These are phyloP conservation scores for Debaryomyces psychrophilus DNA, from an alignment of 1,139 yeast species.

Conservation along the genomic window DNA sequence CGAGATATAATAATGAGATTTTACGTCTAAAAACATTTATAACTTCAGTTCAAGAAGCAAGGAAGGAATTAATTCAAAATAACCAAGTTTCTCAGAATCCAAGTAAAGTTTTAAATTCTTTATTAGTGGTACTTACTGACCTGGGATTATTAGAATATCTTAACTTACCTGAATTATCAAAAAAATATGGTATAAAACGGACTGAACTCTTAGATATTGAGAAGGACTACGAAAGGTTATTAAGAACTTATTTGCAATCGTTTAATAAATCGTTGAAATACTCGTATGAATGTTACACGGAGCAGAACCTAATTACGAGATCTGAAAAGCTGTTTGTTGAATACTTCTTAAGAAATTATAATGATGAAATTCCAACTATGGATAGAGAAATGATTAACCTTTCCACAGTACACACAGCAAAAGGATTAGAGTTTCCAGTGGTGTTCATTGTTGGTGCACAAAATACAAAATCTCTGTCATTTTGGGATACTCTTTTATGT, in stretches of 20 bases:
- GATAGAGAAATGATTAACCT: conserved; percentile 43
- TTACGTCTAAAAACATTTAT: conserved; percentile 2
- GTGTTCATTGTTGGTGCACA: conserved; percentile 55
- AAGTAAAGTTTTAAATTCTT: conserved; percentile 21
- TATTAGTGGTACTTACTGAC: conserved; percentile 22
- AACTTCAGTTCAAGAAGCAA: not conserved
- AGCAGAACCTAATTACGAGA: conserved; percentile 10
- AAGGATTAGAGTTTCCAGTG: conserved; percentile 71
- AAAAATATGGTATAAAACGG: not conserved
- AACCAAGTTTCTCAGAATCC: conserved; percentile 2
- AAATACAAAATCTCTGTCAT: conserved; percentile 14
- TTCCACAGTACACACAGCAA: conserved; percentile 72
- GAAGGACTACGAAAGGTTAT: conserved; percentile 14
- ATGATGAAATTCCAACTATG: conserved; percentile 41
- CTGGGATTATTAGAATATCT: conserved; percentile 29
- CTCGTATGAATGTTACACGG: conserved; percentile 23
- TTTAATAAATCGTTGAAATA: conserved; percentile 32
- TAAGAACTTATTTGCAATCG: conserved; percentile 24
- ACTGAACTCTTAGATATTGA: not conserved
- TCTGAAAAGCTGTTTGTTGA: conserved; percentile 31
- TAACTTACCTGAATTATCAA: conserved; percentile 20
- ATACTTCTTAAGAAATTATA: conserved; percentile 49
- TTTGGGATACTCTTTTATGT: conserved; percentile 23
- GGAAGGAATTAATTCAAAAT: conserved; percentile 2
- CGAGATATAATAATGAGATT: conserved; percentile 1